These are phyloP conservation scores for Claviceps monticola DNA, from an alignment of 2,329 filamentous ascomycete species.

Conservation along the genomic window DNA sequence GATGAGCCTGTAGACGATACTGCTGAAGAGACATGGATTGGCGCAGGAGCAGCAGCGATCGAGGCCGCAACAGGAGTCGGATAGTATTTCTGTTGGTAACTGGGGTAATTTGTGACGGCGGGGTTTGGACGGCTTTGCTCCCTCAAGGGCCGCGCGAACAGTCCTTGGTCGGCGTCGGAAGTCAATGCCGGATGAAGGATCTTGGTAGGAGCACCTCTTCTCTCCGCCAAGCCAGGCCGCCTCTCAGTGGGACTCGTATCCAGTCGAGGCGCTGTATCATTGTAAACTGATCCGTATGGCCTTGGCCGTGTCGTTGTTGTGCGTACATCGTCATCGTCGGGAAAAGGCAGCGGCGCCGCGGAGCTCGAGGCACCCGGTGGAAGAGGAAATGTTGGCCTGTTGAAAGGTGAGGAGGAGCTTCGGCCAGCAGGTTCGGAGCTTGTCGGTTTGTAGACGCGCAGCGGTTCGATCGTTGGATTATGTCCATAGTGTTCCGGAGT, in stretches of 20 bases:
- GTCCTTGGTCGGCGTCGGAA: slow-evolving; percentile 60
- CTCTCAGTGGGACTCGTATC: slow-evolving; percentile 40
- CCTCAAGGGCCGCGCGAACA: slow-evolving; percentile 56
- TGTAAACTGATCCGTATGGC: slow-evolving; percentile 30
- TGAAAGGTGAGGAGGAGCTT: slow-evolving; percentile 21
- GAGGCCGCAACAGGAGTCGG: slow-evolving; percentile 36
- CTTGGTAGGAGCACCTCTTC: slow-evolving; percentile 68
- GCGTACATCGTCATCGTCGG: slow-evolving; percentile 45
- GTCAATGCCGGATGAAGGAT: slow-evolving; percentile 73
- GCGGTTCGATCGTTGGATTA: slow-evolving; percentile 68
- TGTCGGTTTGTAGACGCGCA: slow-evolving; percentile 72
- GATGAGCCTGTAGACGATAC: slow-evolving; percentile 5
- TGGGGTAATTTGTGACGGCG: slow-evolving; percentile 29
- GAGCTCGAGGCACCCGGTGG: slow-evolving; percentile 59
- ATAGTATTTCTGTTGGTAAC: slow-evolving; percentile 45
- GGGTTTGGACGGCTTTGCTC: slow-evolving; percentile 26
- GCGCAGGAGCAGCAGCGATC: slow-evolving; percentile 16
- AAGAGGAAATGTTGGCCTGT: slow-evolving; percentile 47
- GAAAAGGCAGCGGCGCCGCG: slow-evolving; percentile 54
- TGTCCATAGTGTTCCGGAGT: slow-evolving; percentile 38
- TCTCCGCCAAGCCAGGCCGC: slow-evolving; percentile 60
- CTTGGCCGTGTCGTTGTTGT: slow-evolving; percentile 31
- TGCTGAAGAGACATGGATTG: slow-evolving; percentile 14
- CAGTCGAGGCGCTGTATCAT: slow-evolving; percentile 40
- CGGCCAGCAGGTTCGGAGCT: slow-evolving; percentile 43